A percentile compares a stretch with the other conserved stretches of the same genome.
Evolutionary conservation across 176 grass and related monocot species (phyloP).

Genomic region (Panicum miliaceum): DNA sequence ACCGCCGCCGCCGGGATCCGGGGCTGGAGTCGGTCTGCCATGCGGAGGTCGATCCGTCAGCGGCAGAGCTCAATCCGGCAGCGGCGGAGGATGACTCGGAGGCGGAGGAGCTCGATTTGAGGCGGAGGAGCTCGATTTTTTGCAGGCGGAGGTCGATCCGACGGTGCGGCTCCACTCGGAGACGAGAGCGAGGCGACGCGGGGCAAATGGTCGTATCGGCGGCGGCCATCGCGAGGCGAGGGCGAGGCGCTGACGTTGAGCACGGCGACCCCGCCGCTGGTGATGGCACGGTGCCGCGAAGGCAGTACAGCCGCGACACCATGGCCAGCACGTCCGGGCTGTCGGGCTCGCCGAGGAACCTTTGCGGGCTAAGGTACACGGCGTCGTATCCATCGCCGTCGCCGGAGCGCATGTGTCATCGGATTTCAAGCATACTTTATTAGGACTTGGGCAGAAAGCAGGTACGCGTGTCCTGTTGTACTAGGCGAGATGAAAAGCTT

Average conservation of each 20-base stretch:
- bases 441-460: background rate
- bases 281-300: conserved; percentile 63
- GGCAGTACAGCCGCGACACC: conserved; percentile 64
- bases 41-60: too few species aligned
- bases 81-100: too few species aligned
- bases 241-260: conserved; percentile 74
- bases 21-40: too few species aligned
- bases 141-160: too few species aligned
- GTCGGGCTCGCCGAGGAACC: conserved; percentile 73
- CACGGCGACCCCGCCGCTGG: conserved; percentile 73
- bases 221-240: too few species aligned
- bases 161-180: too few species aligned
- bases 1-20: too few species aligned
- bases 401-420: conserved; percentile 63
- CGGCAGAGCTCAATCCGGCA: too few species aligned
- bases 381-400: conserved; percentile 78
- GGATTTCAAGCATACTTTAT: conserved; percentile 29
- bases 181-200: too few species aligned
- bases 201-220: too few species aligned
- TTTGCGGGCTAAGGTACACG: conserved; percentile 77
- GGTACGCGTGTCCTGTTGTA: background rate
- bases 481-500: background rate
- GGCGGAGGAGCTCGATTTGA: too few species aligned
- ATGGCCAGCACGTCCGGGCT: conserved; percentile 72
- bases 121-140: too few species aligned